phyloP scores from a whole-genome alignment of 2,329 filamentous ascomycete genomes.

The Colletotrichum godetiae region DNA sequence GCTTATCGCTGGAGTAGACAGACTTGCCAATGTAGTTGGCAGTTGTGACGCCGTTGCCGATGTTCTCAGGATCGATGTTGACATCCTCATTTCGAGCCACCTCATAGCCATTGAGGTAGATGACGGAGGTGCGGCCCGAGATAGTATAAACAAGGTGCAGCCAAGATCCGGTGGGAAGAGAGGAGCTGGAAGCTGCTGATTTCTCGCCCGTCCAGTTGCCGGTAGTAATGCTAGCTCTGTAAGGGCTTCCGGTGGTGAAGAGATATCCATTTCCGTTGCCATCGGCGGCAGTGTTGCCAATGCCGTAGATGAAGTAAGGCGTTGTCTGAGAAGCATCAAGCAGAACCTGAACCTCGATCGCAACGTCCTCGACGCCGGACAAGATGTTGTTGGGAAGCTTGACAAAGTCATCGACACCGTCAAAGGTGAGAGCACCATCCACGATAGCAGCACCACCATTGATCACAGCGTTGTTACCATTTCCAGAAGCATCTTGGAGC shows the following conservation, averaged over 20 bases:
- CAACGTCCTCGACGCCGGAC: conserved; percentile 34
- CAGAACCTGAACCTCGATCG: conserved; percentile 37
- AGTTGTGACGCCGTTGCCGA: conserved; percentile 38
- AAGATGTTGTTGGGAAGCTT: conserved; percentile 39
- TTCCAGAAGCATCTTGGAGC: conserved; percentile 38
- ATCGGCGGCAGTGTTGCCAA: conserved; percentile 38
- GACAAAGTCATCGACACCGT: conserved; percentile 40
- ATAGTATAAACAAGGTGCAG: conserved; percentile 38
- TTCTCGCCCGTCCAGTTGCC: conserved; percentile 37
- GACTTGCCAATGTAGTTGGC: conserved; percentile 41
- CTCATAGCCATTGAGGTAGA: conserved; percentile 49
- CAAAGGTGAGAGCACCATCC: conserved; percentile 36
- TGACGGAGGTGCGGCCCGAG: conserved; percentile 35
- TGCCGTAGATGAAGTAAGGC: conserved; percentile 41
- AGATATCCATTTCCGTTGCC: conserved; percentile 39
- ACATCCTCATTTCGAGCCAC: conserved; percentile 29
- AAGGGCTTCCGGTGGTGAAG: conserved; percentile 39
- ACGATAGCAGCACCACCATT: conserved; percentile 35
- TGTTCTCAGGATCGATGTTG: conserved; percentile 28
- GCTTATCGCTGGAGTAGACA: conserved; percentile 37
- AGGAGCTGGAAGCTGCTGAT: conserved; percentile 26
- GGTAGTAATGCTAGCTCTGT: conserved; percentile 38
- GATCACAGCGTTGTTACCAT: conserved; percentile 37
- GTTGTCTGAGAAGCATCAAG: conserved; percentile 36
- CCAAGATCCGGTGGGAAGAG: conserved; percentile 38